phyloP scores from a whole-genome alignment of 495 filamentous ascomycete genomes.

The Aspergillus nanangensis region DNA sequence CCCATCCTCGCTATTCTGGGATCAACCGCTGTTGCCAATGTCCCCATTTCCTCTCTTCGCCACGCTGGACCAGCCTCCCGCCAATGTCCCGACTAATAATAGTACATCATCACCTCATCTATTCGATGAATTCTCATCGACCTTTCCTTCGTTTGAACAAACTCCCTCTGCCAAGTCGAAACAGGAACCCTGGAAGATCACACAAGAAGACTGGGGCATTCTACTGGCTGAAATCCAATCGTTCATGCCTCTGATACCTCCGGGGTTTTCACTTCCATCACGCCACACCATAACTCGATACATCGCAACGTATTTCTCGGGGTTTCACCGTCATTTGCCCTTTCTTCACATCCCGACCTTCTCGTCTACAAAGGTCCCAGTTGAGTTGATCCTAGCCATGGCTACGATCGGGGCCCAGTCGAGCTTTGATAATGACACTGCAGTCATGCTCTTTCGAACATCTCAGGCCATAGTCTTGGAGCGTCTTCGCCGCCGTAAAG shows the following conservation, averaged over 20 bases:
- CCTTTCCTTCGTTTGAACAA: conserved; percentile 6
- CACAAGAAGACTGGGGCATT: neutral
- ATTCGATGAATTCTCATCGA: conserved; percentile 15
- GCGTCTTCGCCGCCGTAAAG: neutral
- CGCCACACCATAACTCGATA: conserved; percentile 16
- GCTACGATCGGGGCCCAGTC: neutral
- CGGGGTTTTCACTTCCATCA: conserved; percentile 21
- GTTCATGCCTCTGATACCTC: neutral
- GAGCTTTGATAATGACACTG: neutral
- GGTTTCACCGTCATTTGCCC: conserved; percentile 20
- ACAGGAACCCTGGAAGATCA: neutral
- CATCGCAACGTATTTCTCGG: conserved; percentile 17
- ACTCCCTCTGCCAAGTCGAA: neutral
- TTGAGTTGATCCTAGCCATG: neutral
- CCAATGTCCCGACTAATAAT: neutral
- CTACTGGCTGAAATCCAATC: neutral
- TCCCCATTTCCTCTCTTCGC: neutral
- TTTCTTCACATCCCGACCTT: conserved; percentile 24
- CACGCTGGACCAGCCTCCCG: neutral
- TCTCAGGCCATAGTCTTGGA: neutral
- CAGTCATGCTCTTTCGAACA: neutral
- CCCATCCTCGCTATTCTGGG: neutral
- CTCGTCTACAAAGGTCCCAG: neutral
- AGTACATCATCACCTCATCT: conserved; percentile 5
- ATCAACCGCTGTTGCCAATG: neutral